Base-by-base conservation (phyloP, 164 flowering plant genomes). In the Kingdonia uniflora region DNA sequence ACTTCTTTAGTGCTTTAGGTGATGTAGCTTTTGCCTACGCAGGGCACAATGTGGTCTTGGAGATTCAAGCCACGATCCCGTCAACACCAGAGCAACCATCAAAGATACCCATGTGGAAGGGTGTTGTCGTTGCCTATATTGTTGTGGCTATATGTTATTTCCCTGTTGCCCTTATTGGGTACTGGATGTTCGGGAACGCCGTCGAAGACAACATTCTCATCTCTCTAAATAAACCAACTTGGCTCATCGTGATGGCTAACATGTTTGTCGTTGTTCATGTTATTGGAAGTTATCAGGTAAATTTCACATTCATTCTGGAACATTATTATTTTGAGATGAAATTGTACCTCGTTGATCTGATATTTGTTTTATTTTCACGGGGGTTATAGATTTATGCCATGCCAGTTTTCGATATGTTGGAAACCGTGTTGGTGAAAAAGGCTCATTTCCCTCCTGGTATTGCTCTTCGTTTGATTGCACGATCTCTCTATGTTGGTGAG, bases 361-460 rank as follows among this genome's bases (percentile, higher is more conserved):
- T 44, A 12, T 11, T 47, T 0, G 2, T 22, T 20, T 4, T 10
- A 1, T 47, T 1, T 17, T 20, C 1, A 13, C 5, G 15, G 29
- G n/a, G 14, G n/a, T 8, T 23, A 24, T 47, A 74, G 80, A 62
- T 76, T 7, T 47, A 17, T 13, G 51, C 51, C 10, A 47, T 47
- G 51, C 79, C 84, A 11, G 79, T 76, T 7, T 83, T 78, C 56
- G 86, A 83, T 65, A 80, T 78, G 81, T 13, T 75, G 19, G 82
- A 78, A 50, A 43, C 80, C n/a, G 63, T 66, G 23, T 23, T 76
- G 45, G 80, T 82, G 52, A 51, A 54, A 58, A 70, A 65, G 58
- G 58, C 67, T 60, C 19, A 76, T 0, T 76, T 66, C 53, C 56
- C 62, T 10, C 86, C 82, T 5, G 42, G 63, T 37, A 11, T 51